Conservation (phyloP, 1,284 basidiomycete species). For the Sparassis latifolia region DNA sequence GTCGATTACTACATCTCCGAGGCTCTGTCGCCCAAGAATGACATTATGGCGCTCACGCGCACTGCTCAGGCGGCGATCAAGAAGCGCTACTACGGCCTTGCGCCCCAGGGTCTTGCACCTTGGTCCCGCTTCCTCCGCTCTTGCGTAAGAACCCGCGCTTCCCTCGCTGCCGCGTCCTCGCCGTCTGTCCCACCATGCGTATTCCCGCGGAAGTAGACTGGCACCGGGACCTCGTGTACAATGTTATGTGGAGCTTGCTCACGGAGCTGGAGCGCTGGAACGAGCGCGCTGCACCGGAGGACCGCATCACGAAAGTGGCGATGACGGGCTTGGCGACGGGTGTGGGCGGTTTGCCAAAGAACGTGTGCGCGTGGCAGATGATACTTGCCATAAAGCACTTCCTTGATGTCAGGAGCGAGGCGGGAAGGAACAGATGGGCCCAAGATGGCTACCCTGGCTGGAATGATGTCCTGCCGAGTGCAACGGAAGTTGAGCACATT, state of each 20-base stretch:
- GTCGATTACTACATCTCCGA: slow-evolving; percentile 18
- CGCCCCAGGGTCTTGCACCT: slow-evolving; percentile 19
- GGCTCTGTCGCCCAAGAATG: slow-evolving; percentile 10
- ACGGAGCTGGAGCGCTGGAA: slow-evolving; percentile 19
- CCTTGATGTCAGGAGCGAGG: slow-evolving; percentile 5
- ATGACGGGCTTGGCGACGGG: slow-evolving; percentile 17
- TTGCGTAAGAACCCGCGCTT: slow-evolving; percentile 11
- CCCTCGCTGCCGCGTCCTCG: slow-evolving; percentile 13
- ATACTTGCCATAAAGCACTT: slow-evolving; percentile 11
- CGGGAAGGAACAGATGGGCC: slow-evolving; percentile 6
- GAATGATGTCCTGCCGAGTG: slow-evolving; percentile 8
- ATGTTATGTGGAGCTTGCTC: slow-evolving; percentile 22
- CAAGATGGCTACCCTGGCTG: slow-evolving; percentile 6
- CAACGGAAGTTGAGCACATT: slow-evolving; percentile 1
- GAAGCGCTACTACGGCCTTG: slow-evolving; percentile 15
- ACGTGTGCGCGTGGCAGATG: slow-evolving; percentile 15
- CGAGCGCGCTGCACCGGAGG: slow-evolving; percentile 7
- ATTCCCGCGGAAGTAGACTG: slow-evolving; percentile 14
- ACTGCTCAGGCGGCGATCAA: slow-evolving; percentile 16
- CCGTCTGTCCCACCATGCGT: slow-evolving; percentile 21
- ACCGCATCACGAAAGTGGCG: slow-evolving; percentile 5
- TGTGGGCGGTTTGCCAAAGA: slow-evolving; percentile 7
- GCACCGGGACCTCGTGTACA: slow-evolving; percentile 24
- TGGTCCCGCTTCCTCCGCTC: slow-evolving; percentile 14
- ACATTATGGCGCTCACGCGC: slow-evolving; percentile 18